A percentile compares a stretch with the other conserved stretches of the same genome.
Evolutionary conservation across 139 green algal species (phyloP).

Genomic region (Astrephomene gubernaculifera): DNA sequence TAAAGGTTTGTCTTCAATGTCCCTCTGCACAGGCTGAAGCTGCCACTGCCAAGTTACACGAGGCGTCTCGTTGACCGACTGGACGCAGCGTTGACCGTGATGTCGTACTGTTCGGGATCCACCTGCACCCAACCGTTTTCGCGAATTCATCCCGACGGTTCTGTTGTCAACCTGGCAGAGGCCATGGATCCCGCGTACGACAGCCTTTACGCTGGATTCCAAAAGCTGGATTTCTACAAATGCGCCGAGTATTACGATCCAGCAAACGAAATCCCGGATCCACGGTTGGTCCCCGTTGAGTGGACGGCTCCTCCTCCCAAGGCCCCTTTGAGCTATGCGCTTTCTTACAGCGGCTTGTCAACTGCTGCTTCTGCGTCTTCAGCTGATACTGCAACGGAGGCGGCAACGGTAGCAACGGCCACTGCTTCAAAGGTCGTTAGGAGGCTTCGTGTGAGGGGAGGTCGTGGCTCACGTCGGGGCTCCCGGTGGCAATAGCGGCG

Average conservation of each 20-base stretch:
- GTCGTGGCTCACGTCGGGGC: too few relatives aligned
- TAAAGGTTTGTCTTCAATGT: too few relatives aligned
- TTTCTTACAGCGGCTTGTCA: too few relatives aligned
- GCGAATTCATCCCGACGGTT: constrained; percentile 25
- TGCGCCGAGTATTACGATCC: constrained; percentile 3
- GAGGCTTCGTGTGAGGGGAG: too few relatives aligned
- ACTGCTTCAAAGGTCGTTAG: too few relatives aligned
- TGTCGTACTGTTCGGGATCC: constrained; percentile 13
- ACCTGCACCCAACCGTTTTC: constrained; percentile 4
- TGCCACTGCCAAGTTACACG: not conserved
- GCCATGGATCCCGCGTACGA: constrained; percentile 6
- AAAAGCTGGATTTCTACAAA: not conserved
- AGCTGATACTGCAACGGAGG: too few relatives aligned
- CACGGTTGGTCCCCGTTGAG: not conserved
- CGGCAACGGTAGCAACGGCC: too few relatives aligned
- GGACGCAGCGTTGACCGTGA: constrained; percentile 16
- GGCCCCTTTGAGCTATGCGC: not conserved
- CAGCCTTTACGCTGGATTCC: constrained; percentile 1
- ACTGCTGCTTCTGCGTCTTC: too few relatives aligned
- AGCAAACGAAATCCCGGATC: not conserved
- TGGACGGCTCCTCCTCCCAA: not conserved
- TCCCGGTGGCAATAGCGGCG: too few relatives aligned
- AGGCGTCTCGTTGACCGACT: not conserved
- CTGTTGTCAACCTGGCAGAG: constrained; percentile 5
- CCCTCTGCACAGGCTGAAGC: not conserved